A percentile compares a stretch with the other conserved stretches of the same genome.
phyloP scores from a whole-genome alignment of 2,329 filamentous ascomycete genomes.

The Pseudocercospora musae region DNA sequence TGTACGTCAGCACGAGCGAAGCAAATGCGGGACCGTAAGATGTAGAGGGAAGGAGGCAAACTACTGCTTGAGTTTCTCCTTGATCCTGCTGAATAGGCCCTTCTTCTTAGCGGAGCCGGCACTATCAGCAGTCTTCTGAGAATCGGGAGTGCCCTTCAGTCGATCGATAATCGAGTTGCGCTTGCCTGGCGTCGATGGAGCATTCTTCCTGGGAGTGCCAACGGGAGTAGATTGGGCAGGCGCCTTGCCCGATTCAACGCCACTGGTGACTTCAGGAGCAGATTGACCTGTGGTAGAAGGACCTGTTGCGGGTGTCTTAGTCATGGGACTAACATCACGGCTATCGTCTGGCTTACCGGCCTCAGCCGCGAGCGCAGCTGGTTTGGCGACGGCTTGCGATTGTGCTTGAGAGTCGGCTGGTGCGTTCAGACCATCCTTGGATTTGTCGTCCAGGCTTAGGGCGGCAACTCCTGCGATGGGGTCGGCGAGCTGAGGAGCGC shows the following conservation, averaged over 20 bases:
- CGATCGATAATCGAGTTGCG: slow-evolving; percentile 28
- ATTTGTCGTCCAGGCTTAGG: slow-evolving; percentile 29
- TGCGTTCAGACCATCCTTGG: slow-evolving; percentile 36
- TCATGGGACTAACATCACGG: slow-evolving; percentile 43
- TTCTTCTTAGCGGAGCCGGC: slow-evolving; percentile 47
- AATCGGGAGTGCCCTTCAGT: slow-evolving; percentile 40
- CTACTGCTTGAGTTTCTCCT: slow-evolving; percentile 45
- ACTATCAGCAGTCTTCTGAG: slow-evolving; percentile 32
- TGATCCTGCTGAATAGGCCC: slow-evolving; percentile 48
- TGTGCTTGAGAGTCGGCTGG: slow-evolving; percentile 29
- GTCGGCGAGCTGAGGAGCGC: slow-evolving; percentile 32
- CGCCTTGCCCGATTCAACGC: slow-evolving; percentile 36
- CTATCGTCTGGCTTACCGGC: slow-evolving; percentile 30
- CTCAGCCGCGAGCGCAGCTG: slow-evolving; percentile 10
- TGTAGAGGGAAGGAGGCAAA: slow-evolving; percentile 1
- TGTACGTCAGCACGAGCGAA: not conserved
- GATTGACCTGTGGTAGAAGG: slow-evolving; percentile 32
- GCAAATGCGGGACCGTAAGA: not conserved
- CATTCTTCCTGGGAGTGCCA: slow-evolving; percentile 26
- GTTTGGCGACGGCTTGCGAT: slow-evolving; percentile 9
- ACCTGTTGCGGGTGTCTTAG: slow-evolving; percentile 32
- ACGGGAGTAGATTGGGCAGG: slow-evolving; percentile 26
- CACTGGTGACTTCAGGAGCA: slow-evolving; percentile 42
- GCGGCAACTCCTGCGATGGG: slow-evolving; percentile 26
- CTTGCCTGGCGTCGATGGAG: slow-evolving; percentile 30